Evolutionary conservation across 768 basidiomycete species (phyloP).

Genomic region (Neoboletus brunneissimus): DNA sequence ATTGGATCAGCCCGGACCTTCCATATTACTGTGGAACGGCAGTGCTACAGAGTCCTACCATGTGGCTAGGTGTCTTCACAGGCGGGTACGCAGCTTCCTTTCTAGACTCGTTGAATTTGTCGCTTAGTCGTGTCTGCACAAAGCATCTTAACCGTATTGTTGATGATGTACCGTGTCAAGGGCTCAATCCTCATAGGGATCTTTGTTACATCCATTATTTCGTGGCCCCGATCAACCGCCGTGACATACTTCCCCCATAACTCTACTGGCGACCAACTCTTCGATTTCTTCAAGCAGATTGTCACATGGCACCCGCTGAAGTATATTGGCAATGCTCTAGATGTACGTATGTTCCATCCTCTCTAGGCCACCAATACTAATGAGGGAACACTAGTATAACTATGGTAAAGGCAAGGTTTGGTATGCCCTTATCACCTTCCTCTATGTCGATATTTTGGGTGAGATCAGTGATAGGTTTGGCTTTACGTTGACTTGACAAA

Average conservation of each 20-base stretch:
- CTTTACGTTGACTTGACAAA: background rate
- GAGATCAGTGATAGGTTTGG: slow-evolving; percentile 17
- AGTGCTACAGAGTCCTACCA: slow-evolving; percentile 69
- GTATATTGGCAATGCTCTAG: slow-evolving; percentile 62
- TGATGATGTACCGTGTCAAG: slow-evolving; percentile 83
- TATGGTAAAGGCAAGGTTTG: slow-evolving; percentile 69
- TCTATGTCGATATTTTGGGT: slow-evolving; percentile 86
- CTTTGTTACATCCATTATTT: slow-evolving; percentile 78
- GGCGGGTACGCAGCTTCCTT: slow-evolving; percentile 58
- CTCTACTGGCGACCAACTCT: slow-evolving; percentile 60
- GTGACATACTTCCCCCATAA: slow-evolving; percentile 85
- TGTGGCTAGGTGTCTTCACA: slow-evolving; percentile 86
- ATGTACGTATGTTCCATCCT: slow-evolving; percentile 42
- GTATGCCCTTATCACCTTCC: slow-evolving; percentile 87
- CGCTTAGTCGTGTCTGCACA: background rate
- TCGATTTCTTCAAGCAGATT: slow-evolving; percentile 83
- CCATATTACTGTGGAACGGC: slow-evolving; percentile 59
- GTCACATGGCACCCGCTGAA: slow-evolving; percentile 68
- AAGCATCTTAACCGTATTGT: slow-evolving; percentile 70
- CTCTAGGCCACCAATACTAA: slow-evolving; percentile 2
- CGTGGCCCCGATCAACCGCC: slow-evolving; percentile 80
- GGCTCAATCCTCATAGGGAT: slow-evolving; percentile 84
- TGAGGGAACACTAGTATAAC: slow-evolving; percentile 38
- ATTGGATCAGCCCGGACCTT: slow-evolving; percentile 44
- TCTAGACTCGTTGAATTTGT: background rate